Conservation (phyloP, 306 rosid species). For the Ochetophila trinervis region DNA sequence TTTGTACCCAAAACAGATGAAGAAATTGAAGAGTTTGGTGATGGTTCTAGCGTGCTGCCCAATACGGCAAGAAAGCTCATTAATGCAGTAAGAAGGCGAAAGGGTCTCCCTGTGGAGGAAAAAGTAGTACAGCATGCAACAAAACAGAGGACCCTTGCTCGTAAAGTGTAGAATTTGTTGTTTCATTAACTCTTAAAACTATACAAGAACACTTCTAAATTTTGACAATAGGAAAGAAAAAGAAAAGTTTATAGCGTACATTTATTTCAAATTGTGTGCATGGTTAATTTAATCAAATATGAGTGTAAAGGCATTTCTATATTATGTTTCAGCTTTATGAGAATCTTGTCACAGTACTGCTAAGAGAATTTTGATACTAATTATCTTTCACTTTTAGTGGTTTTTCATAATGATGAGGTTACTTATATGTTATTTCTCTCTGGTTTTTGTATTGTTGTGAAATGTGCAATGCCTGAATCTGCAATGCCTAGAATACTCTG, state of each 20-base stretch:
- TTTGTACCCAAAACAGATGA: constrained; percentile 90
- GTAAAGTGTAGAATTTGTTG: constrained; percentile 57
- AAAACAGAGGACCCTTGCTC: constrained; percentile 87
- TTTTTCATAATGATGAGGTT: no score
- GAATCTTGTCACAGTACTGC: no score
- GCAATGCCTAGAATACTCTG: not conserved
- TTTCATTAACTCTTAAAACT: not conserved
- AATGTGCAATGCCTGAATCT: not conserved
- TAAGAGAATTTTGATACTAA: no score
- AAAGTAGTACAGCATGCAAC: constrained; percentile 90
- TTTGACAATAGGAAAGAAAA: no score
- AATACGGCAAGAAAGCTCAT: constrained; percentile 88
- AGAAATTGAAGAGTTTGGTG: constrained; percentile 91
- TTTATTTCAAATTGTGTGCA: no score
- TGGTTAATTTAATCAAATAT: no score
- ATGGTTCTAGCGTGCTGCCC: constrained; percentile 90
- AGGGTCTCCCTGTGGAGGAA: constrained; percentile 90
- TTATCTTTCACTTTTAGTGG: no score
- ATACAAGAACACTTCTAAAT: not conserved
- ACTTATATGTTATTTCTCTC: not conserved
- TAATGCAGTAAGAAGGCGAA: constrained; percentile 62
- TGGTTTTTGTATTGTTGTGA: not conserved
- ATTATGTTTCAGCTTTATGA: no score
- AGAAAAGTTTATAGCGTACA: no score
- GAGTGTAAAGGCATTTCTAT: no score